A percentile compares a stretch with the other conserved stretches of the same genome.
phyloP scores from a whole-genome alignment of 2,329 filamentous ascomycete genomes.

The Colletotrichum sp. region DNA sequence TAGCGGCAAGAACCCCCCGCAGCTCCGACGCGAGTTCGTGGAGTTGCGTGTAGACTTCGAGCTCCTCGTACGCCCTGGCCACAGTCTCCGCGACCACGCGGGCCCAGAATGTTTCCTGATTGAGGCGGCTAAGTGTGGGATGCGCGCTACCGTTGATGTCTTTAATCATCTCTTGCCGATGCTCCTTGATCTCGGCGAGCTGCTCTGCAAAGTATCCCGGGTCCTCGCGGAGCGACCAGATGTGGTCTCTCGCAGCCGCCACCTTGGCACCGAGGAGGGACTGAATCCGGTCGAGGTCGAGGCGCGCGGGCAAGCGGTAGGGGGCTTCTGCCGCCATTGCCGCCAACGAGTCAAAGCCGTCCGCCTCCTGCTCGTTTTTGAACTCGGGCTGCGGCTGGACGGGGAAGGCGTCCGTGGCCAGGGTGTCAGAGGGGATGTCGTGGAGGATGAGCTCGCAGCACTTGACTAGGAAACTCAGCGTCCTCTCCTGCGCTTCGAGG shows the following conservation, averaged over 20 bases:
- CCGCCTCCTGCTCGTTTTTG: constrained; percentile 31
- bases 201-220: constrained; percentile 58
- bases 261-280: constrained; percentile 46
- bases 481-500: constrained; percentile 54
- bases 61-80: constrained; percentile 33
- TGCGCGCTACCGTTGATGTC: constrained; percentile 39
- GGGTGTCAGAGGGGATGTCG: constrained; percentile 41
- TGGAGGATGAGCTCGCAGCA: constrained; percentile 55
- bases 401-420: constrained; percentile 34
- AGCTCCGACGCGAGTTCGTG: constrained; percentile 32
- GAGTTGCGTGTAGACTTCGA: constrained; percentile 45
- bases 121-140: constrained; percentile 19
- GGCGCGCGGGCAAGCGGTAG: constrained; percentile 51
- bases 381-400: constrained; percentile 41
- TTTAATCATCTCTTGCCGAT: constrained; percentile 47
- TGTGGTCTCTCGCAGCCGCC: constrained; percentile 53
- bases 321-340: constrained; percentile 53
- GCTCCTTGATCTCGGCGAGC: constrained; percentile 48
- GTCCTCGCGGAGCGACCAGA: constrained; percentile 63
- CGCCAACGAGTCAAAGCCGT: constrained; percentile 41
- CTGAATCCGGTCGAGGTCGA: constrained; percentile 51
- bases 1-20: constrained; percentile 23
- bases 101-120: constrained; percentile 35
- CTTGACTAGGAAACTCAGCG: constrained; percentile 53
- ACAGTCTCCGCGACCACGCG: constrained; percentile 39